Evolutionary conservation across 805 yeast genomes (phyloP).

Genomic region (Saccharomycopsis capsularis): DNA sequence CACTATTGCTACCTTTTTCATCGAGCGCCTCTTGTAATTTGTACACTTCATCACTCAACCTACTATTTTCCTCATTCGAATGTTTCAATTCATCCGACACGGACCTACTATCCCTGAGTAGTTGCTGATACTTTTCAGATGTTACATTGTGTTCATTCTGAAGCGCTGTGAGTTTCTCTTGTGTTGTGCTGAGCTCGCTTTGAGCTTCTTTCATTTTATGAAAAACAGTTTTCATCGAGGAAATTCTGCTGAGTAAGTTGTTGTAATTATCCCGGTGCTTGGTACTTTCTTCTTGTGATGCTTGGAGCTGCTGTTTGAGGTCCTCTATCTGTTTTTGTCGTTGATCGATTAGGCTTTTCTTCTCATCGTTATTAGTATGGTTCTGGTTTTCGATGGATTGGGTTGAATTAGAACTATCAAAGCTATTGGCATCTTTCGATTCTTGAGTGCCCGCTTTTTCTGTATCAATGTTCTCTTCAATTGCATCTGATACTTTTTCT

Average conservation of each 20-base stretch:
- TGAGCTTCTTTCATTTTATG: conserved; percentile 68
- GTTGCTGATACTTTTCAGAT: conserved; percentile 17
- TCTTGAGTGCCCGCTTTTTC: too few relatives aligned
- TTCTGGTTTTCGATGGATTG: too few relatives aligned
- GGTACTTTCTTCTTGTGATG: background rate
- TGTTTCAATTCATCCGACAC: conserved; percentile 51
- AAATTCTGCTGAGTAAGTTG: conserved; percentile 50
- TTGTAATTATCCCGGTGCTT: conserved; percentile 51
- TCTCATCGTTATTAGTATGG: too few relatives aligned
- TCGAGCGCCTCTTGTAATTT: conserved; percentile 28
- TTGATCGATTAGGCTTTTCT: too few relatives aligned
- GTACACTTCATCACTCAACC: conserved; percentile 31
- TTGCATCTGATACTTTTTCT: too few relatives aligned
- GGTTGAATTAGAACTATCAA: too few relatives aligned
- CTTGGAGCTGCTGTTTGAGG: conserved; percentile 21
- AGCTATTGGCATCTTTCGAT: too few relatives aligned
- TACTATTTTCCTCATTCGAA: conserved; percentile 35
- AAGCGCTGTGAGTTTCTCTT: conserved; percentile 36
- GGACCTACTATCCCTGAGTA: conserved; percentile 28
- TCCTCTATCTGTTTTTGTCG: conserved; percentile 20
- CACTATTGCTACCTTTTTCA: conserved; percentile 13
- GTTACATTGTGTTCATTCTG: conserved; percentile 31
- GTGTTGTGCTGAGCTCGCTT: conserved; percentile 48
- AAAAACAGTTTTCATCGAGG: conserved; percentile 69
- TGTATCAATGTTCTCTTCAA: too few relatives aligned